Evolutionary conservation across 1,284 basidiomycete species (phyloP), one percentile per base, ranked within the genome.

Genomic region (Coniferiporia sulphurascens): DNA sequence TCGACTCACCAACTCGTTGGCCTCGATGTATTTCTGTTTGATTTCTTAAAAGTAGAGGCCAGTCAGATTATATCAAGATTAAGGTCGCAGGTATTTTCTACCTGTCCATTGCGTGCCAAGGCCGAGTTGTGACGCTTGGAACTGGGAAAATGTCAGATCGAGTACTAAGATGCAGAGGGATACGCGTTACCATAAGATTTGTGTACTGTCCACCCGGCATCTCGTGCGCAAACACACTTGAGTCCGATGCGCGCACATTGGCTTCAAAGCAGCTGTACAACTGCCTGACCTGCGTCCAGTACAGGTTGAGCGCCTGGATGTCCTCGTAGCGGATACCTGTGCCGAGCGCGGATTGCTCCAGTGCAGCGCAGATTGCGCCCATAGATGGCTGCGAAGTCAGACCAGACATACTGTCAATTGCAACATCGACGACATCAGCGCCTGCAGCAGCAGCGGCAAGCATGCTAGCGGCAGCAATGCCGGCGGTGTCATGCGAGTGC

Each of bases 131-230:
- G 94, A 84, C 64, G 96, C 94, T 86, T 99, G 97, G 93, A 99
- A 99, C 89, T 95, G 74, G 60, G 62, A 22, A 63, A 55, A 56
- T 58, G 27, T 55, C 15, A 60, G 64, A 27, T 48, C 53, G n/a
- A 56, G 52, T 44, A 36, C n/a, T 55, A 62, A 10, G 41, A 48
- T 32, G 48, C 44, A 8, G 21, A 56, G 43, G 62, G 50, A 54
- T 57, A 45, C 10, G 36, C 15, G 82, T 53, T 68, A 91, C 90
- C 89, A 93, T 93, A 65, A 96, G 76, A 77, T 96, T 96, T 58
- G 93, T 96, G 77, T 95, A 96, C 73, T 96, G 93, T 53, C 95
- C 96, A 73, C 97, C 97, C 56, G 97, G 97, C 97, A 99, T 99
- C 78, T 99, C 95, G 78, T 99, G 97, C 72, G 96, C 95, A 72